Conservation (phyloP, 2,329 filamentous ascomycete species). For the Neonectria faginata region DNA sequence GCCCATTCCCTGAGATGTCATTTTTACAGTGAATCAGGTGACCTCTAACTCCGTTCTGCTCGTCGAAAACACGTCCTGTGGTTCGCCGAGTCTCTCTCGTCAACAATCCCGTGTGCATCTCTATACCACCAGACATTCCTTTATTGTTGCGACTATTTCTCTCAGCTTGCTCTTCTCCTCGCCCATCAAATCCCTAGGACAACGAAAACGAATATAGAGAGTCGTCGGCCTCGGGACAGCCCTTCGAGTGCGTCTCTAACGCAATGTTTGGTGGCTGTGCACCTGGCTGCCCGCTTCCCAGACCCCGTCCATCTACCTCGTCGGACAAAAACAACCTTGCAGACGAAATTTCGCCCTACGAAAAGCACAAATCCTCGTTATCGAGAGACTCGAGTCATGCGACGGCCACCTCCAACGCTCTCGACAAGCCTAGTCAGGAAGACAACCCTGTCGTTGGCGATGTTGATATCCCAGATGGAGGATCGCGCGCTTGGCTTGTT, state of each 20-base stretch:
- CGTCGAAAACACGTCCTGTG: neutral
- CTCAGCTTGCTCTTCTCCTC: neutral
- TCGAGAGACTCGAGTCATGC: neutral
- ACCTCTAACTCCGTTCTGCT: neutral
- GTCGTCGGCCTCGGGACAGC: neutral
- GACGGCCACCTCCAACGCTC: neutral
- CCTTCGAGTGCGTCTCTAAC: neutral
- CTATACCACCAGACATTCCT: neutral
- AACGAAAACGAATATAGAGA: neutral
- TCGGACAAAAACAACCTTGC: neutral
- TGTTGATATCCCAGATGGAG: conserved; percentile 39
- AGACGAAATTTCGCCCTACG: neutral
- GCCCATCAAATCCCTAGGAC: neutral
- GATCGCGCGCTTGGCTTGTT: conserved; percentile 48
- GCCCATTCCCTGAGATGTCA: neutral
- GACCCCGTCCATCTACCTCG: neutral
- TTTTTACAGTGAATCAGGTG: neutral
- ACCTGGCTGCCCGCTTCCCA: neutral
- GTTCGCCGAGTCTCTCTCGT: neutral
- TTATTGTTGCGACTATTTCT: neutral
- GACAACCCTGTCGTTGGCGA: neutral
- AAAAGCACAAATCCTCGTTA: neutral
- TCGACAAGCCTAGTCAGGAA: neutral
- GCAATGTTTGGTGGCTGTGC: neutral
- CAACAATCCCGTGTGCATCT: neutral